Evolutionary conservation across 345 rosid genomes (phyloP).

Genomic region (Lumnitzera racemosa): DNA sequence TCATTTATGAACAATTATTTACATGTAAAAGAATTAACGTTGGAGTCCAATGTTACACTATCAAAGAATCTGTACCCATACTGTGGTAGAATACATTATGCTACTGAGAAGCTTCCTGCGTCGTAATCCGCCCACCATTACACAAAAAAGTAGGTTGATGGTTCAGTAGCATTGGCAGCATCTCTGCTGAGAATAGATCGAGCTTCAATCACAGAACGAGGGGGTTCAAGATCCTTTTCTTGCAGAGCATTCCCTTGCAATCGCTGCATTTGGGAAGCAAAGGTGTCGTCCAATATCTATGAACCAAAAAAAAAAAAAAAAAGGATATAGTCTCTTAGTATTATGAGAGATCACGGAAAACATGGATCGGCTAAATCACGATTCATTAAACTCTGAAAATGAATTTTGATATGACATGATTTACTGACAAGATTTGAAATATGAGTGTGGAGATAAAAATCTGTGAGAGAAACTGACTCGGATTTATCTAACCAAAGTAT

Average conservation of each 20-base stretch:
- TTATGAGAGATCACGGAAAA: background rate
- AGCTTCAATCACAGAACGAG: slow-evolving; percentile 88
- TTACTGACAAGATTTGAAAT: too few species aligned
- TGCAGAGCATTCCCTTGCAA: slow-evolving; percentile 77
- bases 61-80: background rate
- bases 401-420: too few species aligned
- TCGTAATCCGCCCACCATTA: slow-evolving; percentile 11
- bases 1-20: too few species aligned
- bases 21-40: too few species aligned
- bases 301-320: background rate
- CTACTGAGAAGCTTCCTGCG: background rate
- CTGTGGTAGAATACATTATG: background rate
- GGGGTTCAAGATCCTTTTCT: slow-evolving; percentile 86
- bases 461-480: too few species aligned
- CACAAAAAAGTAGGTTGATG: slow-evolving; percentile 64
- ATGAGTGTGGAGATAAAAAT: too few species aligned
- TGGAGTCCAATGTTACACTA: too few species aligned
- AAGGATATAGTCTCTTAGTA: background rate
- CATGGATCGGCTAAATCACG: background rate
- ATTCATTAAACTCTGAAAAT: too few species aligned
- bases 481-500: too few species aligned
- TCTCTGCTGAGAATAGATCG: slow-evolving; percentile 94
- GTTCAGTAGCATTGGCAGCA: slow-evolving; percentile 44
- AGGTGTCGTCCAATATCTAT: slow-evolving; percentile 84
- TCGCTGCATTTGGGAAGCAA: slow-evolving; percentile 94